Base-by-base conservation (phyloP, 2,329 filamentous ascomycete genomes). In the Talaromyces funiculosus region DNA sequence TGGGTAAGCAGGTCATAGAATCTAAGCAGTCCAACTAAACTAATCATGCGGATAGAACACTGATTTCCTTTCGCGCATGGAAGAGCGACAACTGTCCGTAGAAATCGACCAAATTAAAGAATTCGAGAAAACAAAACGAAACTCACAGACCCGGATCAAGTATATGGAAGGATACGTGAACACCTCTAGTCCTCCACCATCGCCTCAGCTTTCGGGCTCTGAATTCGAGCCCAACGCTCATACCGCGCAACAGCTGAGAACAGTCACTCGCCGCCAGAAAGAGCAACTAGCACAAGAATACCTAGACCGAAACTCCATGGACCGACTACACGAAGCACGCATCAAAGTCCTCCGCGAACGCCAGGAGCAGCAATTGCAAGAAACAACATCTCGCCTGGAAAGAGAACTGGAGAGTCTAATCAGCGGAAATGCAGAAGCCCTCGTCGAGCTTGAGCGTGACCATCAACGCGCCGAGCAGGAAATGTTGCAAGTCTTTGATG, bases 121-220 rank as follows among this genome's bases (percentile, higher is more conserved):
- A 31, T 77, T 79, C 53, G 73, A 79, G 43, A 69, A 72, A 7
- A 75, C 74, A 10, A 79, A 79, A 62, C 65, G 72, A 59, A 74
- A 77, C 43, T 74, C 75, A 7, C 70, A 74, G 33, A 76, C 73
- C 9, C 75, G 77, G 54, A 77, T 80, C 54, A 77, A 77, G 57
- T 72, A 80, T 55, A 80, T 80, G 77, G 77, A 80, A 66, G 75
- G 74, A 22, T 80, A 78, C 65, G 75, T 78, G 59, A 72, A 67
- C 59, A 78, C 72, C 53, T 68, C 73, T 3, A 76, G 73, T 60
- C 73, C 73, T 12, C 74, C 73, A 9, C 63, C 67, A 20, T 72
- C 71, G 6, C 67, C 70, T 26, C 54, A 57, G 3, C 38, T 55
- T 10, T 59, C 57, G 5, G 62, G 29, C 20, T 57, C 54, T 16